These are phyloP conservation scores for Mycena belliarum DNA, from an alignment of 768 basidiomycete species.

Conservation along the genomic window DNA sequence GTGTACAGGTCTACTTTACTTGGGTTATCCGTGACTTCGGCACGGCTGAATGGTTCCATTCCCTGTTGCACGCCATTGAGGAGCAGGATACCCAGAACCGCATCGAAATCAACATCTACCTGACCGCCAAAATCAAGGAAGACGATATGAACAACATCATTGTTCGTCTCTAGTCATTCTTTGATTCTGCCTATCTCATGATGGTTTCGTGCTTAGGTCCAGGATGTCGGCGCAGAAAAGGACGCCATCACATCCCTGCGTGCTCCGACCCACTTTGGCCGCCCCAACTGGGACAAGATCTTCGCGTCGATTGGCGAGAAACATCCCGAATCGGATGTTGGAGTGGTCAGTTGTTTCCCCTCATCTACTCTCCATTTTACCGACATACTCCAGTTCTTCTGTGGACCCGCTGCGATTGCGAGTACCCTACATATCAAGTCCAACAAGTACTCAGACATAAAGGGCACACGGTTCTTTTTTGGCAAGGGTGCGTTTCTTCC, in stretches of 20 bases:
- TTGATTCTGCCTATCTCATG: neutral
- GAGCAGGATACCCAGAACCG: conserved; percentile 85
- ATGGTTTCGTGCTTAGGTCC: conserved; percentile 44
- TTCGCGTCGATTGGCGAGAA: conserved; percentile 76
- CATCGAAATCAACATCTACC: conserved; percentile 94
- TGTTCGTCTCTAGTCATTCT: conserved; percentile 37
- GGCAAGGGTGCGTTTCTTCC: conserved; percentile 52
- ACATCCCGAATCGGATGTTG: conserved; percentile 88
- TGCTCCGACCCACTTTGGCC: conserved; percentile 90
- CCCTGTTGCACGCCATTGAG: conserved; percentile 89
- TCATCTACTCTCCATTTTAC: neutral
- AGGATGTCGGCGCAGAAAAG: conserved; percentile 91
- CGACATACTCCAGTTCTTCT: conserved; percentile 47
- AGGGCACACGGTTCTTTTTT: conserved; percentile 63
- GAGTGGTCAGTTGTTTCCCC: conserved; percentile 60
- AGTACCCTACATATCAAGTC: conserved; percentile 56
- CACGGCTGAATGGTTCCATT: conserved; percentile 92
- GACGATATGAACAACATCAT: conserved; percentile 96
- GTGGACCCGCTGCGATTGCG: conserved; percentile 59
- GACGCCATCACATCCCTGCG: conserved; percentile 89
- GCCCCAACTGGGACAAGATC: conserved; percentile 84
- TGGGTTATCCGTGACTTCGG: conserved; percentile 97
- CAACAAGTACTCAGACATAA: conserved; percentile 64
- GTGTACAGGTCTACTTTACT: conserved; percentile 73
- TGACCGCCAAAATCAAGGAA: conserved; percentile 90